Conservation (phyloP, 441 rosid species). For the Jatropha multifida region DNA sequence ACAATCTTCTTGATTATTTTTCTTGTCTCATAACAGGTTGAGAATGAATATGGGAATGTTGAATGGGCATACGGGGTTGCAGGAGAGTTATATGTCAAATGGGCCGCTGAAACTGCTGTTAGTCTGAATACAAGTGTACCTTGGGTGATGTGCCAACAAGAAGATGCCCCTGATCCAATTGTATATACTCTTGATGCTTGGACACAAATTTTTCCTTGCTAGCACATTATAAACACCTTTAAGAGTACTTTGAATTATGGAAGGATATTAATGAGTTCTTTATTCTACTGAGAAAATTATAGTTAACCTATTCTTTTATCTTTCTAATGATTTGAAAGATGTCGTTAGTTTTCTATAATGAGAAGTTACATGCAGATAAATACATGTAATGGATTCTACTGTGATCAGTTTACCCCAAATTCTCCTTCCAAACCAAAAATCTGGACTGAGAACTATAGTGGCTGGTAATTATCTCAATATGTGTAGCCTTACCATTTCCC, state of each 20-base stretch:
- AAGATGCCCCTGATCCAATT: slow-evolving; percentile 67
- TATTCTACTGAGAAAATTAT: background rate
- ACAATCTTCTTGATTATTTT: slow-evolving; percentile 10
- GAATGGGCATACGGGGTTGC: slow-evolving; percentile 55
- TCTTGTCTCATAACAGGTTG: slow-evolving; percentile 45
- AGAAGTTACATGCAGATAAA: slow-evolving; percentile 47
- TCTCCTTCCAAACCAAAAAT: slow-evolving; percentile 64
- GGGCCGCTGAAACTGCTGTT: slow-evolving; percentile 71
- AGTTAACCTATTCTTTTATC: background rate
- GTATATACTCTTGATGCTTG: slow-evolving; percentile 27
- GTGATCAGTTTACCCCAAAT: slow-evolving; percentile 59
- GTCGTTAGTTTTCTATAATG: slow-evolving; percentile 4
- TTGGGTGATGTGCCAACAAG: slow-evolving; percentile 69
- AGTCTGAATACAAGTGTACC: slow-evolving; percentile 58
- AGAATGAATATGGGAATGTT: slow-evolving; percentile 63
- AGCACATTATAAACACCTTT: background rate
- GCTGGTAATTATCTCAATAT: slow-evolving; percentile 43
- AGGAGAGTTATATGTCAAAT: slow-evolving; percentile 50
- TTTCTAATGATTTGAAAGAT: slow-evolving; percentile 4
- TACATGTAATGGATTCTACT: slow-evolving; percentile 75
- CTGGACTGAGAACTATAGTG: slow-evolving; percentile 76
- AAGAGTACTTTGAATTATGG: background rate
- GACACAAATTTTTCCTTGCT: background rate
- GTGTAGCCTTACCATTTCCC: background rate
- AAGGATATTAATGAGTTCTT: background rate